Conservation (phyloP, 2,329 filamentous ascomycete genomes). For the Zalaria sp. region DNA sequence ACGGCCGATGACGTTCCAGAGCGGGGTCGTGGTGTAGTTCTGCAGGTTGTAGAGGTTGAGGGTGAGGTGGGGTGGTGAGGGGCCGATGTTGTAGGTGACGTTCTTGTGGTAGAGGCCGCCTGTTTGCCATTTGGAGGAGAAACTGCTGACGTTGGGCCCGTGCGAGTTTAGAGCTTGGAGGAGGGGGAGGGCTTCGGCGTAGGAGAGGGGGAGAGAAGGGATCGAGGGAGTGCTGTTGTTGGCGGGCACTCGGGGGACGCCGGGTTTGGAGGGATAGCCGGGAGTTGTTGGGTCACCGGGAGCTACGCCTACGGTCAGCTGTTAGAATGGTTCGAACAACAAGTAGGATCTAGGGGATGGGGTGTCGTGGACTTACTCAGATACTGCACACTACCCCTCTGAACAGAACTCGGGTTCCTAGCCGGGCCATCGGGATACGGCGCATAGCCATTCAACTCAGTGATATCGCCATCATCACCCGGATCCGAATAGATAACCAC, state of each 20-base stretch:
- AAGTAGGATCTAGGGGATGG: not conserved
- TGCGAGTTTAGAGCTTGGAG: conserved; percentile 84
- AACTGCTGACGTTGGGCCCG: conserved; percentile 75
- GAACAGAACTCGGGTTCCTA: conserved; percentile 30
- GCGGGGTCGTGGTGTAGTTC: conserved; percentile 57
- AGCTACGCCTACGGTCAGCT: not conserved
- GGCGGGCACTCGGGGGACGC: conserved; percentile 56
- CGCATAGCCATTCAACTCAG: conserved; percentile 31
- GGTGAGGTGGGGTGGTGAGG: conserved; percentile 45
- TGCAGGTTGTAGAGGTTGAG: conserved; percentile 69
- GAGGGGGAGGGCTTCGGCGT: conserved; percentile 70
- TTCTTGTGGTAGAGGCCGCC: conserved; percentile 31
- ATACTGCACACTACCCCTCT: conserved; percentile 37
- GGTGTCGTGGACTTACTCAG: conserved; percentile 22
- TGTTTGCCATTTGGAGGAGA: conserved; percentile 40
- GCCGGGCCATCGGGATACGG: conserved; percentile 30
- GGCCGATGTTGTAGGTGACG: conserved; percentile 73
- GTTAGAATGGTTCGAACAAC: conserved; percentile 6
- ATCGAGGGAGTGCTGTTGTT: conserved; percentile 64
- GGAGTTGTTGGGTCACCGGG: conserved; percentile 64
- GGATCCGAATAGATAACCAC: conserved; percentile 32
- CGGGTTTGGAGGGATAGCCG: conserved; percentile 83
- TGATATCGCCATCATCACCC: conserved; percentile 43
- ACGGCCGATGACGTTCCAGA: conserved; percentile 64
- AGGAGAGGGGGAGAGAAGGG: conserved; percentile 84